Percentiles rank a stretch among this genome's conserved stretches.
Evolutionary conservation across 2,329 filamentous ascomycete genomes (phyloP).

Genomic region (Colletotrichum sojae): DNA sequence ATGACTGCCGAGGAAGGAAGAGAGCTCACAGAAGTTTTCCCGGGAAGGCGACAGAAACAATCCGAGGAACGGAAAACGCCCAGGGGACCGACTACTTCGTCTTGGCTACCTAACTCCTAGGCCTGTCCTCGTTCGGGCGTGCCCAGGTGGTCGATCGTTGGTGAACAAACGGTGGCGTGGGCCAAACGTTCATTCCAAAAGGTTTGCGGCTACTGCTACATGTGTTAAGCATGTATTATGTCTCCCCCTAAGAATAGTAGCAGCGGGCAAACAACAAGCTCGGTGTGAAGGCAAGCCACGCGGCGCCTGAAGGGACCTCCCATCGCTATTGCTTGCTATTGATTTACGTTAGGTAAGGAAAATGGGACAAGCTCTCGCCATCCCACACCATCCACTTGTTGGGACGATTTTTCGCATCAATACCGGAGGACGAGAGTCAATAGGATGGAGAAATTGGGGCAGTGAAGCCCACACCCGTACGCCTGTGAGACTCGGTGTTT

Average conservation of each 20-base stretch:
- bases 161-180: background rate
- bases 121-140: background rate
- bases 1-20: background rate
- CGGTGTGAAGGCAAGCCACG: constrained; percentile 16
- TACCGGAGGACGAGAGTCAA: constrained; percentile 22
- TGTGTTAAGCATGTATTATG: background rate
- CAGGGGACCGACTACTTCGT: background rate
- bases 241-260: constrained; percentile 17
- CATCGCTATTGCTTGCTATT: too few relatives aligned
- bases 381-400: constrained; percentile 27
- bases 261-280: background rate
- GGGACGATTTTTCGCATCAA: constrained; percentile 14
- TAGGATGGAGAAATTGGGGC: constrained; percentile 11
- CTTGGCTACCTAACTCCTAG: background rate
- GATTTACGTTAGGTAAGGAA: background rate
- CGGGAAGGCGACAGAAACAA: constrained; percentile 2
- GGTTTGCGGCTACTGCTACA: background rate
- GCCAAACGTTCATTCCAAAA: constrained; percentile 9
- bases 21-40: background rate
- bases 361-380: background rate
- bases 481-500: background rate
- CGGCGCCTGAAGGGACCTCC: background rate
- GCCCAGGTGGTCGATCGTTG: background rate
- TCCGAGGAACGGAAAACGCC: constrained; percentile 1
- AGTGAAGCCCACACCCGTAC: background rate